These are phyloP conservation scores for Sugiyamaella lignohabitans DNA, from an alignment of 805 yeast species.

Conservation along the genomic window DNA sequence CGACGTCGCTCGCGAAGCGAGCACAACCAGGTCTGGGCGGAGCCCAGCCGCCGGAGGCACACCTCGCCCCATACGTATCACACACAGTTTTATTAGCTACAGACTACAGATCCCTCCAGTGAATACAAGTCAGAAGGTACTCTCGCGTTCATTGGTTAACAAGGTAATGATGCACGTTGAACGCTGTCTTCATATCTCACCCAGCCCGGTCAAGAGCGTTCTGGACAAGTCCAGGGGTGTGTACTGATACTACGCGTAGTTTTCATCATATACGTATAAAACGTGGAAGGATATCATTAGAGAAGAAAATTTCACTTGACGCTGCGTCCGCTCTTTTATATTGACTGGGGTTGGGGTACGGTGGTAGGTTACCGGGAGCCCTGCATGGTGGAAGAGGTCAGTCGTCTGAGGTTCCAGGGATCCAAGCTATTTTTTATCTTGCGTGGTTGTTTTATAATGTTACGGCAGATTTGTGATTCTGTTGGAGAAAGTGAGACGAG, in stretches of 20 bases:
- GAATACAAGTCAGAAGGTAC: slow-evolving; percentile 25
- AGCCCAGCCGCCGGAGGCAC: neutral
- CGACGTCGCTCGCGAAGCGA: neutral
- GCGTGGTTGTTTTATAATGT: no score
- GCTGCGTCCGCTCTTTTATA: no score
- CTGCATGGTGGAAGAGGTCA: no score
- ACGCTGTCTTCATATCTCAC: slow-evolving; percentile 27
- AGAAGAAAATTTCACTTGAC: slow-evolving; percentile 17
- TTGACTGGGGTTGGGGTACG: no score
- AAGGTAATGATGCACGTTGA: slow-evolving; percentile 27
- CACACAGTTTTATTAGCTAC: no score
- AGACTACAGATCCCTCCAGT: no score
- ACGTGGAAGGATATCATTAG: slow-evolving; percentile 29
- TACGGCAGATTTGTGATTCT: no score
- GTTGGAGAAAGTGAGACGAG: no score
- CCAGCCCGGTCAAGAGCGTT: slow-evolving; percentile 29
- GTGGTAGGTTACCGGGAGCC: no score
- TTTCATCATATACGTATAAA: slow-evolving; percentile 30
- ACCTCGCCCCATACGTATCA: no score
- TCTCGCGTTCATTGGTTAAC: slow-evolving; percentile 26
- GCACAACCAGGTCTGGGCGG: neutral
- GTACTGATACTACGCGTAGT: slow-evolving; percentile 24
- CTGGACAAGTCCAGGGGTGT: slow-evolving; percentile 19
- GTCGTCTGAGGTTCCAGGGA: no score
- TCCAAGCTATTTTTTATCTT: no score